Conservation (phyloP, 2,329 filamentous ascomycete species). For the Cadophora malorum region DNA sequence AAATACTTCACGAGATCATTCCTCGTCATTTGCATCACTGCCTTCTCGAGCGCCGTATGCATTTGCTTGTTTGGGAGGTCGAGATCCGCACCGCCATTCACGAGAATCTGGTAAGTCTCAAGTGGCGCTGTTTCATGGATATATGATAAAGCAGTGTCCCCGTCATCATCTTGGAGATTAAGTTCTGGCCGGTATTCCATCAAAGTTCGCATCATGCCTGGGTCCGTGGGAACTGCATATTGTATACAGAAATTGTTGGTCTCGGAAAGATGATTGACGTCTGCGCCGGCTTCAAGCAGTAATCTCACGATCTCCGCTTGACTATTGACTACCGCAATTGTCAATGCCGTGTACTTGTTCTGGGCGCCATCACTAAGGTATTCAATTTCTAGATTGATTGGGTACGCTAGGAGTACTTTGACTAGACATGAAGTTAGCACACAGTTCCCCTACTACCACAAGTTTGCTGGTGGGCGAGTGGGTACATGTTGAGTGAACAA, state of each 20-base stretch:
- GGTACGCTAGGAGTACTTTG: conserved; percentile 26
- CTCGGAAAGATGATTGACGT: conserved; percentile 29
- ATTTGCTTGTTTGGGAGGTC: conserved; percentile 20
- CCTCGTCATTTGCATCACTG: background rate
- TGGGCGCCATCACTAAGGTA: conserved; percentile 16
- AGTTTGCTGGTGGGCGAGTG: too few species aligned
- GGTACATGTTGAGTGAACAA: background rate
- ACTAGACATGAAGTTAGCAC: conserved; percentile 3
- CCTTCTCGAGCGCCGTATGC: conserved; percentile 26
- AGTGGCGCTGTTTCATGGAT: background rate
- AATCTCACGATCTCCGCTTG: conserved; percentile 23
- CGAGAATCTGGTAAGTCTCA: conserved; percentile 18
- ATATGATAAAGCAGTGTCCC: conserved; percentile 3
- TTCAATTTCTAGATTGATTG: conserved; percentile 26
- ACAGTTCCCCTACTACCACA: too few species aligned
- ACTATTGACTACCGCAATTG: conserved; percentile 21
- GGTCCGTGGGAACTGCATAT: background rate
- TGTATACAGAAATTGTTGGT: background rate
- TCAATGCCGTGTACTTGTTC: conserved; percentile 28
- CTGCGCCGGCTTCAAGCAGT: conserved; percentile 31
- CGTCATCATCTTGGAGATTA: background rate
- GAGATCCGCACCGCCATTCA: conserved; percentile 30
- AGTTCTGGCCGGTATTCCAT: conserved; percentile 17
- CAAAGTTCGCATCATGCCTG: conserved; percentile 10
- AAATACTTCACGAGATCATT: conserved; percentile 30